Conservation (phyloP, 2,329 filamentous ascomycete species). For the Nannizziopsis barbatae region DNA sequence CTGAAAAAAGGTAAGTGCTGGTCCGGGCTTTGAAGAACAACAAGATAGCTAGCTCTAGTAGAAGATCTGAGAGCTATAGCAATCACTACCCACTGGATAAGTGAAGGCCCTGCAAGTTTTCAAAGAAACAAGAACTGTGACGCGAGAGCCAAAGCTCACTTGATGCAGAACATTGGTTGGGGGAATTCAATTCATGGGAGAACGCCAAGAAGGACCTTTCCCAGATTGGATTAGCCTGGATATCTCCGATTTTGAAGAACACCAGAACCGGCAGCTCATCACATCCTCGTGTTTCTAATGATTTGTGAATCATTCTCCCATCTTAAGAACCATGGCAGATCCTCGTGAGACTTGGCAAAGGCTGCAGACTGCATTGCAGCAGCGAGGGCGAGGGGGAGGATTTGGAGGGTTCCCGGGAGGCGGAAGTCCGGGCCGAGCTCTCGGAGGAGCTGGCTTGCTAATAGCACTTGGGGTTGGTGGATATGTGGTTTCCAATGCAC, state of each 20-base stretch:
- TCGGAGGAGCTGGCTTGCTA: slow-evolving; percentile 45
- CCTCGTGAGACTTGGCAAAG: slow-evolving; percentile 56
- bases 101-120: not conserved
- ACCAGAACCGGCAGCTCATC: slow-evolving; percentile 2
- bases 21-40: no score
- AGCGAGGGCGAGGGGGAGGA: slow-evolving; percentile 42
- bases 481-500: slow-evolving; percentile 43
- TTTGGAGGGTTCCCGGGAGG: slow-evolving; percentile 44
- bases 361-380: slow-evolving; percentile 52
- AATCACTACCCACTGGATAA: no score
- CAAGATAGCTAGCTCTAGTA: no score
- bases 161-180: not conserved
- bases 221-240: slow-evolving; percentile 13
- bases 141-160: not conserved
- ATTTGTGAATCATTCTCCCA: not conserved
- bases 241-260: slow-evolving; percentile 14
- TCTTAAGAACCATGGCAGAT: slow-evolving; percentile 29
- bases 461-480: slow-evolving; percentile 41
- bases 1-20: not conserved
- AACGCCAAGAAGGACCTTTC: slow-evolving; percentile 8
- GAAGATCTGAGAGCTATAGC: no score
- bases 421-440: slow-evolving; percentile 31
- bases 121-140: not conserved
- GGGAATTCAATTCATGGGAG: not conserved
- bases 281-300: not conserved